phyloP scores from a whole-genome alignment of 2,329 filamentous ascomycete genomes.

The Phaeosphaeriaceae sp. region DNA sequence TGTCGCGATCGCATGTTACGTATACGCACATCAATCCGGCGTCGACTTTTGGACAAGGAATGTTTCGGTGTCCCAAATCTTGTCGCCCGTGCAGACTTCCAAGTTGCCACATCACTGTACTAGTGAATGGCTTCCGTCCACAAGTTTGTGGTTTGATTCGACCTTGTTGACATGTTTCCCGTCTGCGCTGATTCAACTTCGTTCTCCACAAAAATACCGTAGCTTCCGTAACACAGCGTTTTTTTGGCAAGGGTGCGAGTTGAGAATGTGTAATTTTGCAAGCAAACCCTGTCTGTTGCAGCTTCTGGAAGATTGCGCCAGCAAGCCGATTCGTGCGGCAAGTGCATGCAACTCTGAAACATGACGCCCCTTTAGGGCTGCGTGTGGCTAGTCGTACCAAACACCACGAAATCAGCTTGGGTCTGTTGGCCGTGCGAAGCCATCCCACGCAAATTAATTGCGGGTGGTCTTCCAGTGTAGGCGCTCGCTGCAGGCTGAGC shows the following conservation, averaged over 20 bases:
- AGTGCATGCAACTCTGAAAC: not conserved
- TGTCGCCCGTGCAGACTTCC: not conserved
- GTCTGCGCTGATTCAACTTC: not conserved
- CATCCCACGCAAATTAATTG: not conserved
- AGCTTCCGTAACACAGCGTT: no score
- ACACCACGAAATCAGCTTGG: not conserved
- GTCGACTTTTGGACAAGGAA: not conserved
- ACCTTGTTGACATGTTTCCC: not conserved
- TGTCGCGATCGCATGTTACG: not conserved
- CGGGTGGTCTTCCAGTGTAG: not conserved
- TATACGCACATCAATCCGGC: not conserved
- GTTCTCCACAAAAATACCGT: not conserved
- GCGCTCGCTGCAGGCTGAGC: not conserved
- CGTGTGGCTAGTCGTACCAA: not conserved
- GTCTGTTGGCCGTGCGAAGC: not conserved
- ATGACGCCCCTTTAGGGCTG: not conserved
- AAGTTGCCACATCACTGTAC: not conserved
- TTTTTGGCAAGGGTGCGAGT: not conserved
- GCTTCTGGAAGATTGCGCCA: not conserved
- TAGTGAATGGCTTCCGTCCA: not conserved
- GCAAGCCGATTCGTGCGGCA: not conserved
- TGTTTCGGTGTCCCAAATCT: not conserved
- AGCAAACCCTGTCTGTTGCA: not conserved
- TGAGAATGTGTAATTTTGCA: not conserved
- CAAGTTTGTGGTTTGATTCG: no score